Evolutionary conservation across 1,139 yeast species (phyloP), one percentile per base, ranked within the genome.

Genomic region (Yarrowia galli): DNA sequence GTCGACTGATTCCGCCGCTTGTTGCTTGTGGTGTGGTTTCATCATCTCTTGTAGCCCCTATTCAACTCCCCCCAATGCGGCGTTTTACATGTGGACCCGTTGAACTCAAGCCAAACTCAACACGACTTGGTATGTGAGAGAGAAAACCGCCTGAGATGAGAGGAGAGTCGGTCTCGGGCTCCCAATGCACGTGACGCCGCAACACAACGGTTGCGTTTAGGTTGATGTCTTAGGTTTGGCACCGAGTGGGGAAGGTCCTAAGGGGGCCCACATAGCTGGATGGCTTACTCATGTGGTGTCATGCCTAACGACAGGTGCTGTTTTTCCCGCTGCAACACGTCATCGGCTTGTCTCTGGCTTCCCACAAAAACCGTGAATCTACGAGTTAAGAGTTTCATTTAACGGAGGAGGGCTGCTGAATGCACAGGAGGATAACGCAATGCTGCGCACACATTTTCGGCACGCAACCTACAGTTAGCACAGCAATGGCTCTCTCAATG

Each of bases 181-280:
- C 58, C 16, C 20, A 28, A 38, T 40, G 46, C 61, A 54, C 61
- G 61, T 54, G 61, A 54, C 48, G 61, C 61, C 61, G 61, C 61
- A 54, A 54, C 45, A 36, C 18, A 54, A 40, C 48, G 61, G 61
- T 40, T 36, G n/a, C 45, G 13, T 20, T 54, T 40, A 54, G 43
- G 61, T 54, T 54, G 46, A 23, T 10, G 46, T 53, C 61, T 54
- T 54, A 54, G 36, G 61, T 54, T 54, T 40, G 46, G 61, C 32
- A 4, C 61, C 61, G 48, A 54, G 61, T 54, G 61, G 61, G 61
- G 61, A 54, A 54, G 28, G 61, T 40, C 61, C 32, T 40, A 40
- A n/a, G 48, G 61, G 35, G 58, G 3, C 32, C 58, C 58, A 53
- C 58, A 35, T 16, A 9, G 43, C 40, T 13, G 32, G 23, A 28